A percentile compares a stretch with the other conserved stretches of the same genome.
These are phyloP conservation scores for Penstemon newberryi DNA, from an alignment of 257 asterid genomes.

Conservation along the genomic window DNA sequence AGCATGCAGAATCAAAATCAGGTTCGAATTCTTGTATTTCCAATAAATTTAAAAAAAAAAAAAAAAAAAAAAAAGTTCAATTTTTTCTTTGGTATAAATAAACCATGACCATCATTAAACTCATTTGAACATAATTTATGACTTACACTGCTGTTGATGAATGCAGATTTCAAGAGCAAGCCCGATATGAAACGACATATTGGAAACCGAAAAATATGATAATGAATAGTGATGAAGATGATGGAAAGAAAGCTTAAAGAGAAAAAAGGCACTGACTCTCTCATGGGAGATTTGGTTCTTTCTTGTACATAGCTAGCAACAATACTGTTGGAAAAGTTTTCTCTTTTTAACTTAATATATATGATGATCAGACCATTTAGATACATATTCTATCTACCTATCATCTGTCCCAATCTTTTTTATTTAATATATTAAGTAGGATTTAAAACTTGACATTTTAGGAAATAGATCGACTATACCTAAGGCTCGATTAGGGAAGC, in stretches of 20 bases:
- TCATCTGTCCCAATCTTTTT: too few relatives aligned
- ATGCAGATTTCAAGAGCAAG: conserved; percentile 86
- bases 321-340: too few relatives aligned
- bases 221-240: not conserved
- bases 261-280: not conserved
- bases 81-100: not conserved
- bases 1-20: conserved; percentile 83
- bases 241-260: conserved; percentile 1
- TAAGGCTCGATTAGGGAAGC: too few relatives aligned
- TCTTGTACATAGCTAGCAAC: too few relatives aligned
- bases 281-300: too few relatives aligned
- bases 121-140: not conserved
- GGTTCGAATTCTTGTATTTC: conserved; percentile 43
- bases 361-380: too few relatives aligned
- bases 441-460: too few relatives aligned
- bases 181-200: conserved; percentile 47
- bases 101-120: not conserved
- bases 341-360: too few relatives aligned
- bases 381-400: too few relatives aligned
- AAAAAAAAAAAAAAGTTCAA: not conserved
- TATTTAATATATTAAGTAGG: too few relatives aligned
- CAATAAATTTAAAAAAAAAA: not conserved
- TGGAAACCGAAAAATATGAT: not conserved
- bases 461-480: too few relatives aligned
- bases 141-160: conserved; percentile 16